A percentile compares a stretch with the other conserved stretches of the same genome.
Conservation (phyloP, 345 rosid species). For the Citrus reticulata region DNA sequence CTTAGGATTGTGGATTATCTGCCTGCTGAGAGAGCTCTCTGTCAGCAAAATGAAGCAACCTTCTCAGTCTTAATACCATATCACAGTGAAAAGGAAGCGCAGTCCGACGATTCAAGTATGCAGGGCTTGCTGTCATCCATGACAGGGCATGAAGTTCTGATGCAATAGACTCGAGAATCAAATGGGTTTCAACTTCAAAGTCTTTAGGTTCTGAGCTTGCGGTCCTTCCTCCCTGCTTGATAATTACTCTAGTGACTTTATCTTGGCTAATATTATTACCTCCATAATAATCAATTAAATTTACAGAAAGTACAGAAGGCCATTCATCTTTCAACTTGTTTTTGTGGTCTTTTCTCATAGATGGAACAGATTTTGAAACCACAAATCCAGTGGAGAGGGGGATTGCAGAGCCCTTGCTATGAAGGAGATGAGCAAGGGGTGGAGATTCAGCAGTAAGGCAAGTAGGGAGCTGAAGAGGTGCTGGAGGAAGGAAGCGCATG, state of each 20-base stretch:
- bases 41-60: constrained; percentile 97
- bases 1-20: constrained; percentile 34
- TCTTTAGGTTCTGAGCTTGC: constrained; percentile 59
- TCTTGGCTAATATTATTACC: constrained; percentile 50
- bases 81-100: constrained; percentile 94
- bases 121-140: constrained; percentile 97
- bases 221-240: constrained; percentile 62
- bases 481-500: constrained; percentile 92
- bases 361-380: constrained; percentile 86
- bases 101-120: constrained; percentile 76
- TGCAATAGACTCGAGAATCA: constrained; percentile 72
- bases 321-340: constrained; percentile 79
- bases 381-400: constrained; percentile 91
- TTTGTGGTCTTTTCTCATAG: constrained; percentile 71
- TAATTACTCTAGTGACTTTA: constrained; percentile 41
- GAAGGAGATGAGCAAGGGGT: constrained; percentile 98
- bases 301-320: constrained; percentile 88
- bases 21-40: constrained; percentile 58
- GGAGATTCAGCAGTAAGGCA: constrained; percentile 99
- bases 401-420: constrained; percentile 88
- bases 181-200: constrained; percentile 68
- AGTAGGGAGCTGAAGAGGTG: constrained; percentile 87
- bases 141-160: constrained; percentile 98
- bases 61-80: constrained; percentile 90
- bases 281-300: constrained; percentile 88